Conservation (phyloP, 257 asterid species). For the Petrea volubilis region DNA sequence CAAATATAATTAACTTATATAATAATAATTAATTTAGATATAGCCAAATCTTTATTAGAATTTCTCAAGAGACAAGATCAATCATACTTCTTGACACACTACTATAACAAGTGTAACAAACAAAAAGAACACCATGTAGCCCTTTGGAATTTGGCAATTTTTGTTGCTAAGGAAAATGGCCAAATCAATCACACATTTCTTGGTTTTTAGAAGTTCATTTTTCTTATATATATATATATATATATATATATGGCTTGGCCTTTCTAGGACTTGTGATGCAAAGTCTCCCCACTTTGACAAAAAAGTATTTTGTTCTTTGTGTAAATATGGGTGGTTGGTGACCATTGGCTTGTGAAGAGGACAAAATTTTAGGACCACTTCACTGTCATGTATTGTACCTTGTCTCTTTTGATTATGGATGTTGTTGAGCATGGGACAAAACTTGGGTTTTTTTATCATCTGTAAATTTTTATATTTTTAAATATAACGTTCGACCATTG, state of each 20-base stretch:
- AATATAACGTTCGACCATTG: background rate
- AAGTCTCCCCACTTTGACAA: background rate
- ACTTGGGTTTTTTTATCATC: background rate
- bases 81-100: no score
- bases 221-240: background rate
- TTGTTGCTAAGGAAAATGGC: background rate
- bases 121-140: background rate
- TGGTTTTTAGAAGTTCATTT: background rate
- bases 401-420: background rate
- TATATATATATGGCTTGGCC: background rate
- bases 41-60: no score
- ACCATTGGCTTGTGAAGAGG: background rate
- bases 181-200: background rate
- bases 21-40: no score
- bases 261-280: conserved; percentile 3
- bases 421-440: conserved; percentile 22
- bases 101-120: no score
- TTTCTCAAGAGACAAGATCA: no score
- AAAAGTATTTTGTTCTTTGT: conserved; percentile 20
- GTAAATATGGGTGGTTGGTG: conserved; percentile 12
- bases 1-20: no score
- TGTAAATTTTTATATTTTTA: background rate
- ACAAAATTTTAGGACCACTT: conserved; percentile 19
- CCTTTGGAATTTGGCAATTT: background rate
- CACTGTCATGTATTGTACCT: background rate